These are phyloP conservation scores for Pleurotus salmoneostramineus DNA, from an alignment of 768 basidiomycete species.

Conservation along the genomic window DNA sequence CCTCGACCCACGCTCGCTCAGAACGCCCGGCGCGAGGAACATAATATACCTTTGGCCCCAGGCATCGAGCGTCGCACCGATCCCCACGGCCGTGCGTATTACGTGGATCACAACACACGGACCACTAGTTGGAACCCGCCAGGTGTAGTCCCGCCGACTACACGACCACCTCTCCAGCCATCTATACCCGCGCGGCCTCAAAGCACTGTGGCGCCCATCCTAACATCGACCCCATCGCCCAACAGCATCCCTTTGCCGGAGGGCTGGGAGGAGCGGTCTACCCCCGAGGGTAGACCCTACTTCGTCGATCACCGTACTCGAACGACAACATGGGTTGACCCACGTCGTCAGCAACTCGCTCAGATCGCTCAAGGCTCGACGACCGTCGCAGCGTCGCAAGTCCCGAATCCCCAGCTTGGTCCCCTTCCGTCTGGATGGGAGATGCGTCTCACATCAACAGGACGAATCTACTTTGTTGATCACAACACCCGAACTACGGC, in stretches of 20 bases:
- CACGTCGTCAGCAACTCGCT: slow-evolving; percentile 53
- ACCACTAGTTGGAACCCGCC: slow-evolving; percentile 80
- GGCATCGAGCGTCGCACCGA: slow-evolving; percentile 87
- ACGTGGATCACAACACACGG: slow-evolving; percentile 82
- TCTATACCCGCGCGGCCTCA: slow-evolving; percentile 9
- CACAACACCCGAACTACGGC: slow-evolving; percentile 87
- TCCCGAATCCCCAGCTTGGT: slow-evolving; percentile 62
- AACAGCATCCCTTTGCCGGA: slow-evolving; percentile 62
- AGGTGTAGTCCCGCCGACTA: slow-evolving; percentile 14
- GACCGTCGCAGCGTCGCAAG: slow-evolving; percentile 41
- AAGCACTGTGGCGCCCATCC: slow-evolving; percentile 12
- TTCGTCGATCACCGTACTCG: slow-evolving; percentile 74
- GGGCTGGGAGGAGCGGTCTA: slow-evolving; percentile 91
- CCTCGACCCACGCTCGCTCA: slow-evolving; percentile 18
- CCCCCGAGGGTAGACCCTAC: slow-evolving; percentile 77
- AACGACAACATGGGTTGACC: slow-evolving; percentile 91
- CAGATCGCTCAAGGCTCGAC: slow-evolving; percentile 19
- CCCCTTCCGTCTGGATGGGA: slow-evolving; percentile 92
- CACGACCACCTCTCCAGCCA: slow-evolving; percentile 15
- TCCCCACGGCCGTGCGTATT: slow-evolving; percentile 69
- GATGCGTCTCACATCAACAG: slow-evolving; percentile 85
- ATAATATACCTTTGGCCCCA: slow-evolving; percentile 59
- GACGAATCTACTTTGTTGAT: slow-evolving; percentile 89
- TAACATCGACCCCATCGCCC: slow-evolving; percentile 21
- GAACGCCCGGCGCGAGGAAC: slow-evolving; percentile 38